phyloP scores from a whole-genome alignment of 805 yeast genomes.

The Deakozyma indianensis region DNA sequence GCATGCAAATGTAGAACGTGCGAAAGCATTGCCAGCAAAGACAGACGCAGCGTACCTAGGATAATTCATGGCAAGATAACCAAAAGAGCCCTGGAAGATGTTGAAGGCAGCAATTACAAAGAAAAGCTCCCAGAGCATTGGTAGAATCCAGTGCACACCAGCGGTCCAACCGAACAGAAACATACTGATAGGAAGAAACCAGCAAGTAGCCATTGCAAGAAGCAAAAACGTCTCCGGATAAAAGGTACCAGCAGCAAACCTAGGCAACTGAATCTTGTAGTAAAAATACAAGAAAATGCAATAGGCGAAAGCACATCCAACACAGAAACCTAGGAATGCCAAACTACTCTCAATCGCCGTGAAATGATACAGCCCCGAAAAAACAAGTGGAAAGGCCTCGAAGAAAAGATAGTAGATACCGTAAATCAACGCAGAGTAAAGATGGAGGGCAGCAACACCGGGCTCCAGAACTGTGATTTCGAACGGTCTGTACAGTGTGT shows the following conservation, averaged over 20 bases:
- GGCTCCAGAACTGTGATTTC: constrained; percentile 40
- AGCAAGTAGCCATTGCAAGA: constrained; percentile 8
- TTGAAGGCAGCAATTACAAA: constrained; percentile 28
- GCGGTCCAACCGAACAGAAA: neutral
- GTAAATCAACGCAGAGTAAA: constrained; percentile 38
- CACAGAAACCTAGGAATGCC: constrained; percentile 32
- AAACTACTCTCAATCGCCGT: constrained; percentile 33
- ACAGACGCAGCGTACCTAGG: constrained; percentile 39
- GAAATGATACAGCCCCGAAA: constrained; percentile 30
- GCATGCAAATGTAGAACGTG: constrained; percentile 39
- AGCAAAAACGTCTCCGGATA: constrained; percentile 8
- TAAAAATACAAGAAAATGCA: constrained; percentile 3
- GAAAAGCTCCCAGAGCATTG: constrained; percentile 29
- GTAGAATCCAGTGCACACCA: constrained; percentile 32
- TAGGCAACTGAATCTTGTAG: constrained; percentile 26
- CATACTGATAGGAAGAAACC: constrained; percentile 1
- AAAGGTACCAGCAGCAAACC: constrained; percentile 23
- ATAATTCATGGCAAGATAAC: constrained; percentile 34
- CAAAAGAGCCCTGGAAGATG: constrained; percentile 36
- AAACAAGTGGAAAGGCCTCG: constrained; percentile 50
- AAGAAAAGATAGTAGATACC: constrained; percentile 41
- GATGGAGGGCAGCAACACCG: constrained; percentile 36
- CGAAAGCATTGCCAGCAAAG: constrained; percentile 38
- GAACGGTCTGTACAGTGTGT: constrained; percentile 23
- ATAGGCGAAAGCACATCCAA: constrained; percentile 32